Base-by-base conservation (phyloP, 352 stramenopile genomes). In the Pythium utonaiense region DNA sequence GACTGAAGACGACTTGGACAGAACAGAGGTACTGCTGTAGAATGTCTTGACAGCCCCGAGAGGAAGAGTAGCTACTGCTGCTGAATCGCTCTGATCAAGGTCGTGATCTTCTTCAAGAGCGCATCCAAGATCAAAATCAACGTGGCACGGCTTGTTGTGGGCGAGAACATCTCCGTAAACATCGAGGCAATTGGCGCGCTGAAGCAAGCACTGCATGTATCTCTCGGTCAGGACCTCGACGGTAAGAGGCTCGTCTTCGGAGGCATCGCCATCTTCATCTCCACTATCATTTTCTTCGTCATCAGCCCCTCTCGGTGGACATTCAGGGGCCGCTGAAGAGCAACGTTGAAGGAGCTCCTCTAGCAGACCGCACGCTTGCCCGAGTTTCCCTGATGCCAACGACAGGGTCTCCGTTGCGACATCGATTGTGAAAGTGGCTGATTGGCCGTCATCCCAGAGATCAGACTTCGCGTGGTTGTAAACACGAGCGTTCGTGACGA, bases 321-420 rank as follows among this genome's bases (percentile, higher is more conserved):
- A 42, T 5, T 41, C 12, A 9, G 17, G 40, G 16, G 17, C 16
- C 16, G 13, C 40, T 19, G n/a, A 10, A 27, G 40, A 19, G 6
- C 40, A 27, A 19, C 17, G 53, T 24, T 28, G 6, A 19, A 63
- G 50, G 14, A 60, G 61, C 48, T 41, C 38, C 64, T 63, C 33
- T 6, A 76, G 58, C n/a, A 73, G 57, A 25, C 67, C 54, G 14
- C 68, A 77, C 3, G 78, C 80, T 30, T 59, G 57, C 14, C 70
- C 62, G 3, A 91, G 69, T 64, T 89, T 88, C 9, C 69, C 67
- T 3, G 76, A 84, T 1, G 80, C 80, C 12, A 88, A 63, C 5
- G 78, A 89, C n/a, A 89, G 38, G 1, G 79, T 78, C 40, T 91
- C 77, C 60, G 78, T 73, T 0, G 78, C 75, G 38, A 91, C 42